Conservation (phyloP, 1,284 basidiomycete genomes). For the Gomphus sp. region DNA sequence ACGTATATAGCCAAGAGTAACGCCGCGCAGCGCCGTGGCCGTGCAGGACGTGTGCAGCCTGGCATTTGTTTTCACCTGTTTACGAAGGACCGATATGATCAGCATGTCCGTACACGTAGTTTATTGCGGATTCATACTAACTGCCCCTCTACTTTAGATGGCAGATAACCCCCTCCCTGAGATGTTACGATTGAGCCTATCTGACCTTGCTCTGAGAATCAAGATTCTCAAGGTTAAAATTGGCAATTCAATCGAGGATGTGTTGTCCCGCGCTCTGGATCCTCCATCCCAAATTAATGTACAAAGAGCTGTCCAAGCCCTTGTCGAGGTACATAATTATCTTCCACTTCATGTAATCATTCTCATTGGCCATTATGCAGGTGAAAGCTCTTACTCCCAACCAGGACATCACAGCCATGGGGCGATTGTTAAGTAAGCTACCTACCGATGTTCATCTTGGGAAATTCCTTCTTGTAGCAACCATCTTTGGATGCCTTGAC, state of each 20-base stretch:
- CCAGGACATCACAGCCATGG: constrained; percentile 96
- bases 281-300: constrained; percentile 86
- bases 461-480: constrained; percentile 86
- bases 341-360: neutral
- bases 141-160: constrained; percentile 43
- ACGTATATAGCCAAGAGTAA: constrained; percentile 92
- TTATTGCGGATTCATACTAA: constrained; percentile 10
- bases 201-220: constrained; percentile 90
- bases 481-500: constrained; percentile 85
- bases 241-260: constrained; percentile 85
- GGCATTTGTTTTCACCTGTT: constrained; percentile 96
- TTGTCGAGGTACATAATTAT: constrained; percentile 71
- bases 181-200: constrained; percentile 90
- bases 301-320: constrained; percentile 81
- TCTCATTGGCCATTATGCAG: constrained; percentile 24
- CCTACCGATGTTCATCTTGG: constrained; percentile 96
- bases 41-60: constrained; percentile 85
- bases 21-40: constrained; percentile 85
- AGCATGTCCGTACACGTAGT: constrained; percentile 22
- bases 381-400: constrained; percentile 76
- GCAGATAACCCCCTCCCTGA: constrained; percentile 91
- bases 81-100: constrained; percentile 83
- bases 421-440: constrained; percentile 82
- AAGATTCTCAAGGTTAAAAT: constrained; percentile 94
- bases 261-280: constrained; percentile 81